Evolutionary conservation across 257 asterid species (phyloP), one percentile per base, ranked within the genome.

Genomic region (Solanum sejunctum): DNA sequence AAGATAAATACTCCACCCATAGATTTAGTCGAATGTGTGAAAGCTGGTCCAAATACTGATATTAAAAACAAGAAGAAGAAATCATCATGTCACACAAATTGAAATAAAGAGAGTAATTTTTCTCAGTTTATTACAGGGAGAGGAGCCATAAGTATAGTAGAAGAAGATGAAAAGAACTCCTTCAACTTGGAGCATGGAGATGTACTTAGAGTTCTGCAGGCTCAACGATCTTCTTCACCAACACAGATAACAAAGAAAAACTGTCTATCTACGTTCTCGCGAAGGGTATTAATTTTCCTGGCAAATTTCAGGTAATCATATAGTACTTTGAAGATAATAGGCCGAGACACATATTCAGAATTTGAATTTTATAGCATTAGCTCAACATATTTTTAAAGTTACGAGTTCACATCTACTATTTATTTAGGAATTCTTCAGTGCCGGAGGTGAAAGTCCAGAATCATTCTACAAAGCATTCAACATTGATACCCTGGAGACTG

Each of bases 401-500:
- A 17, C 2, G 61, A 56, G 21, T 56, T 56, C 21, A 7, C 17
- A 16, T 54, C n/a, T 45, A 45, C 49, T 10, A 7, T 45, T 43
- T 56, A 56, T 17, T 73, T 41, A 91, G 92, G 91, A 83, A 23
- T 92, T 43, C 86, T 90, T 88, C 69, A 93, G 92, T 16, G 91
- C 47, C 3, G 93, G 95, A 8, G 90, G 93, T 10, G 86, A 84
- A 73, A 90, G 86, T 41, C 87, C 86, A 26, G 90, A 85, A 32
- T 79, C 94, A 1, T 92, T 75, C 88, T 92, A 61, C 84, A 81
- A 17, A 21, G 84, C 73, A 57, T 91, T 92, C 94, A 88, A 91
- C 91, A 87, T 63, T 49, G 91, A 89, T 66, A 84, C 90, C 11
- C 87, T 91, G 18, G 86, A 87, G 79, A 91, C 94, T 26, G 94